Conservation (phyloP, 371 early-diverging fungal genomes). For the Mucor indicus region DNA sequence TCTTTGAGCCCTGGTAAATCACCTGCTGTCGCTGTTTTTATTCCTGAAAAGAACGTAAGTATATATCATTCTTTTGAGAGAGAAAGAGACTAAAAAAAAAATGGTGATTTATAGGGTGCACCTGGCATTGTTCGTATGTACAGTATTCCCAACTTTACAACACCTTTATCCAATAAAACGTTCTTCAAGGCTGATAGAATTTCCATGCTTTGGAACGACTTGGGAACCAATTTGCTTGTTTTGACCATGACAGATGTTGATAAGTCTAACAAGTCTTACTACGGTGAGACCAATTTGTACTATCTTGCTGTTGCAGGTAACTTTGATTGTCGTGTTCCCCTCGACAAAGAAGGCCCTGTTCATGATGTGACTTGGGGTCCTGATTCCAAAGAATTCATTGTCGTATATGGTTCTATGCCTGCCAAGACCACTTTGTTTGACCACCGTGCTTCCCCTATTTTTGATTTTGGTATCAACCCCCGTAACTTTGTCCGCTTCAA, state of each 20-base stretch:
- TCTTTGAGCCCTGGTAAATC: constrained; percentile 87
- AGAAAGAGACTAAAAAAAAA: not conserved
- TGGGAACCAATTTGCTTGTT: constrained; percentile 89
- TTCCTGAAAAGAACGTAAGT: constrained; percentile 73
- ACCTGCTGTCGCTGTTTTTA: constrained; percentile 84
- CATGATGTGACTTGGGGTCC: constrained; percentile 97
- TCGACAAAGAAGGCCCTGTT: constrained; percentile 90
- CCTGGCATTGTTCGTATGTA: constrained; percentile 84
- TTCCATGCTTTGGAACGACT: constrained; percentile 89
- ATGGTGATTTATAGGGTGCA: constrained; percentile 43
- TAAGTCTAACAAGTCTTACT: constrained; percentile 93
- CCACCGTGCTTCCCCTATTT: constrained; percentile 79
- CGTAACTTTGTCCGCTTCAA: constrained; percentile 88
- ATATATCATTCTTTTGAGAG: not conserved
- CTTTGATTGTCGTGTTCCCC: constrained; percentile 87
- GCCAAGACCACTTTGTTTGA: constrained; percentile 91
- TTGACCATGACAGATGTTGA: constrained; percentile 94
- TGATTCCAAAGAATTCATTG: constrained; percentile 92
- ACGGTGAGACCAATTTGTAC: constrained; percentile 91
- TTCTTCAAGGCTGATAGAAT: constrained; percentile 94
- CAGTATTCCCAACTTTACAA: constrained; percentile 70
- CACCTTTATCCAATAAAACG: constrained; percentile 82
- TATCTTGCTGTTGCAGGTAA: constrained; percentile 89
- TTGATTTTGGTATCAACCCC: constrained; percentile 82
- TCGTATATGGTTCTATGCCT: constrained; percentile 94